A percentile compares a stretch with the other conserved stretches of the same genome.
Conservation (phyloP, 2,329 filamentous ascomycete species). For the Xylariaceae sp. region DNA sequence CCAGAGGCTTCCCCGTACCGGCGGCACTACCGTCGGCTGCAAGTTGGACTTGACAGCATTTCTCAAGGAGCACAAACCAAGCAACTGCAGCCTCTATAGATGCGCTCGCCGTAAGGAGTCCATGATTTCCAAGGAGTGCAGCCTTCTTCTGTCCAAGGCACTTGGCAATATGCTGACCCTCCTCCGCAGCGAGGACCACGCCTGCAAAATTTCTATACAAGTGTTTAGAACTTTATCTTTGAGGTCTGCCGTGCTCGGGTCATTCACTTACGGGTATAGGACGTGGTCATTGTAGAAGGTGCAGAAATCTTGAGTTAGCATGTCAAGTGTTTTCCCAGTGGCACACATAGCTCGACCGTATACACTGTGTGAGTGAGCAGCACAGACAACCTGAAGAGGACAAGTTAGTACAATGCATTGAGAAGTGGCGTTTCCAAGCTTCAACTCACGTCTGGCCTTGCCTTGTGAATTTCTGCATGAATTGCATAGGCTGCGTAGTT, state of each 20-base stretch:
- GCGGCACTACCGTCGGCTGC: conserved; percentile 36
- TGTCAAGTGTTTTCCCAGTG: conserved; percentile 58
- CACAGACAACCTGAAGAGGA: too few relatives aligned
- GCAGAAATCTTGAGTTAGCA: conserved; percentile 60
- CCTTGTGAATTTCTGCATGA: conserved; percentile 60
- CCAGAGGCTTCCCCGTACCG: conserved; percentile 15
- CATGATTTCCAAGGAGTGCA: conserved; percentile 48
- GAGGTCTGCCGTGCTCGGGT: background rate
- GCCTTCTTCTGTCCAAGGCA: conserved; percentile 46
- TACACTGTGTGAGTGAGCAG: conserved; percentile 61
- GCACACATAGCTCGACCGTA: conserved; percentile 62
- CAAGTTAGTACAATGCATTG: too few relatives aligned
- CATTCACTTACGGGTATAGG: conserved; percentile 34
- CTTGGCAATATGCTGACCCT: conserved; percentile 45
- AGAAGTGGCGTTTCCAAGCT: background rate
- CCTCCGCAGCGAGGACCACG: conserved; percentile 45
- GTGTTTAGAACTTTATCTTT: background rate
- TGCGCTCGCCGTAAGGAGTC: conserved; percentile 45
- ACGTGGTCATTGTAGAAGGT: conserved; percentile 50
- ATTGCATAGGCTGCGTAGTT: conserved; percentile 61
- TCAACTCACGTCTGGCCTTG: conserved; percentile 52
- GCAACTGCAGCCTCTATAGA: conserved; percentile 47
- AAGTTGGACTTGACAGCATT: conserved; percentile 41
- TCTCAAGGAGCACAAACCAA: conserved; percentile 48
- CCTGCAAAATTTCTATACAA: conserved; percentile 29